Base-by-base conservation (phyloP, 441 rosid genomes). In the Populus hybrid region DNA sequence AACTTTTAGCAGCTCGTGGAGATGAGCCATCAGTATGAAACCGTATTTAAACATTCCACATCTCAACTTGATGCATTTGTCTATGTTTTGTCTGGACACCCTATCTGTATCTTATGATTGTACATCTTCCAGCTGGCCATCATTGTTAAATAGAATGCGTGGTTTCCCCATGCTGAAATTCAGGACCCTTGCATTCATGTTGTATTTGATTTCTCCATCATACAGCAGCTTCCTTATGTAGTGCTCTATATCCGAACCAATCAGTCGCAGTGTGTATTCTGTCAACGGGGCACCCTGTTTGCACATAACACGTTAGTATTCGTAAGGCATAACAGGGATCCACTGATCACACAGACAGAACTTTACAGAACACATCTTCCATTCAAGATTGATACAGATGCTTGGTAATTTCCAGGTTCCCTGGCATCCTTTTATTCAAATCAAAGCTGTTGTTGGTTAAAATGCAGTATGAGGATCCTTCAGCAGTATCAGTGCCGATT, bases 101-200 rank as follows among this genome's bases (percentile, higher is more conserved):
- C 23, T 18, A 7, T 66, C 34, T 38, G 36, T 30, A 69, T 23
- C 32, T 65, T 77, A 75, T 80, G 78, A 71, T 75, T 83, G 81
- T 70, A 69, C 82, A 79, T 86, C 84, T 80, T 82, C 86, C 84
- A 79, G 50, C 79, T 74, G 84, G 28, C 42, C 86, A 46, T 86
- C 79, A 12, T 85, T 81, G 26, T 84, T 82, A 61, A 90, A 84
- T 24, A 81, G 78, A 73, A 92, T 79, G 28, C 97, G 89, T 2
- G 98, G 97, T 83, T 92, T 94, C 9, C 98, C 96, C 97, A 91
- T 95, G 83, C 99, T 95, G 86, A 95, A 95, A 80, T 94, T 95
- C 35, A 94, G 91, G 70, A 87, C 91, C 75, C 85, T 87, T 53
- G 99, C 90, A 74, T 91, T 84, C 98, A 93, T 92, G 84, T 92